phyloP scores from a whole-genome alignment of 148 eudicot genomes.

The Linanthus parryae region DNA sequence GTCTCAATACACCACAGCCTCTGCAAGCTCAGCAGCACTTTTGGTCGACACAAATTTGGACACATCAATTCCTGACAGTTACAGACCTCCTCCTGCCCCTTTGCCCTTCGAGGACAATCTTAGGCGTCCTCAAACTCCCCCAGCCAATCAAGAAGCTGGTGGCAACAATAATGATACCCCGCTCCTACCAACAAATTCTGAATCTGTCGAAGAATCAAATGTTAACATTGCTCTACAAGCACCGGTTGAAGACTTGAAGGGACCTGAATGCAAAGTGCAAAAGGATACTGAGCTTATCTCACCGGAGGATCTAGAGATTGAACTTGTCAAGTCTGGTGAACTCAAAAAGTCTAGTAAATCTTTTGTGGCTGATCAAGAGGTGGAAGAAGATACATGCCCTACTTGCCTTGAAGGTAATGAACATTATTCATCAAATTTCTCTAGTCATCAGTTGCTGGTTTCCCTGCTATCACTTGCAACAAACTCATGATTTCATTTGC shows the following conservation, averaged over 20 bases:
- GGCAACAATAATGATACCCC: slow-evolving; percentile 30
- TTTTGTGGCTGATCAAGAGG: slow-evolving; percentile 24
- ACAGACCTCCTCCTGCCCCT: slow-evolving; percentile 72
- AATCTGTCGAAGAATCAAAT: slow-evolving; percentile 23
- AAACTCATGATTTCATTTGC: too few species aligned
- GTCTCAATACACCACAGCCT: slow-evolving; percentile 32
- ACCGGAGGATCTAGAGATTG: slow-evolving; percentile 37
- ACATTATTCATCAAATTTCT: too few species aligned
- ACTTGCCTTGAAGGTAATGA: slow-evolving; percentile 95
- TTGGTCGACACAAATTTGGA: slow-evolving; percentile 81
- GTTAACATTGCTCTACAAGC: slow-evolving; percentile 22
- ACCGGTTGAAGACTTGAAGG: slow-evolving; percentile 27
- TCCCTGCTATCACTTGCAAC: too few species aligned
- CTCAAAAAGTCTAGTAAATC: slow-evolving; percentile 55
- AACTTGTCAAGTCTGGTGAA: slow-evolving; percentile 52
- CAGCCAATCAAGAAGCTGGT: slow-evolving; percentile 22
- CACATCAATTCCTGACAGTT: slow-evolving; percentile 69
- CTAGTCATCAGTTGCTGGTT: too few species aligned
- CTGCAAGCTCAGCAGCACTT: slow-evolving; percentile 49
- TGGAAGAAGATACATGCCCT: slow-evolving; percentile 74
- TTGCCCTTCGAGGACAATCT: slow-evolving; percentile 49
- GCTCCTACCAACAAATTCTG: slow-evolving; percentile 24
- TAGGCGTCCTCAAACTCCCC: slow-evolving; percentile 38
- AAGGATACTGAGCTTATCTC: slow-evolving; percentile 39
- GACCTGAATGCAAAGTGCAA: slow-evolving; percentile 30